Base-by-base conservation (phyloP, 2,329 filamentous ascomycete species). In the Microsporum audouinii region DNA sequence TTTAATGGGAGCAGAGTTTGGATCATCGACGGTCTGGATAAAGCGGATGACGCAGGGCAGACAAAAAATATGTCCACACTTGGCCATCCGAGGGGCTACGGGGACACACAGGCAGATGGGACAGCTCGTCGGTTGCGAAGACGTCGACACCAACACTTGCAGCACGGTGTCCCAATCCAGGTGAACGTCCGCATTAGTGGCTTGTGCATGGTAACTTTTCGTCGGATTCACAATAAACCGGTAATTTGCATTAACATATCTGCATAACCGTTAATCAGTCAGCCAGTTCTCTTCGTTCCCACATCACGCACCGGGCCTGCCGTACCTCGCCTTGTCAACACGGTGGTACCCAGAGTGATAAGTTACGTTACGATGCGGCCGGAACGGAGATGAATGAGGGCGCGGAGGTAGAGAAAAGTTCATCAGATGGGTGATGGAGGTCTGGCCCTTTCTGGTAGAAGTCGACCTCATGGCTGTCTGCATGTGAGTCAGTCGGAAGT, bases 11-110 rank as follows among this genome's bases (percentile, higher is more conserved):
- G 77, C 66, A 7, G 82, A 77, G 62, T 80, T 81, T 6, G 76
- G 75, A 38, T 88, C 87, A n/a, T 88, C 86, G 61, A 88, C 87
- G 5, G 91, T 88, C 68, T 95, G 89, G 90, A 99, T 96, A 72
- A 95, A 99, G 57, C 94, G 87, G 65, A 97, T 89, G 63, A 97
- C 76, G 71, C 94, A 99, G 4, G 94, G 87, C 38, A 97, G 78
- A 71, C 94, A 99, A 72, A 96, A 97, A 10, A 99, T 96, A 71
- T 99, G 94, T 0, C 94, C 94, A 70, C 94, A 99, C 70, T 87
- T 92, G 47, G 94, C 91, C 92, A 99, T 99, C 61, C 94, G 86
- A 36, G 94, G 91, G 5, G 94, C 94, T 17, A 95, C 89, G 1
- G 94, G 94, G 60, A 88, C 89, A 1, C 88, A 95, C 33, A 99